Percentiles rank a stretch among this genome's conserved stretches.
Conservation (phyloP, 129 eudicot genomes). For the Flaveria trinervia region DNA sequence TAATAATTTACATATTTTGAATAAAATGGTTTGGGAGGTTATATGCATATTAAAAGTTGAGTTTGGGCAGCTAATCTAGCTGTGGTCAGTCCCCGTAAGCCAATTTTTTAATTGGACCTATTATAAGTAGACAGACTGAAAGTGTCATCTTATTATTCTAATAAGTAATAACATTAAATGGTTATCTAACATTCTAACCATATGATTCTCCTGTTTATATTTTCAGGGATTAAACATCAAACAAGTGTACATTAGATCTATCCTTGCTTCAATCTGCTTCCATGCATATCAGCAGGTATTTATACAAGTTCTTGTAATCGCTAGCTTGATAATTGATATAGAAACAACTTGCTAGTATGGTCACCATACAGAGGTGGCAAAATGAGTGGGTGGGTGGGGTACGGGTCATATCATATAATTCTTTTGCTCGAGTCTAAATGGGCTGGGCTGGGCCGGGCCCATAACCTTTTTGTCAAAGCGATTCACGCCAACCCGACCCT, state of each 20-base stretch:
- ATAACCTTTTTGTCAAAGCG: not conserved
- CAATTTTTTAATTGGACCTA: not conserved
- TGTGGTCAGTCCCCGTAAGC: not conserved
- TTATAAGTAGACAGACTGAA: not conserved
- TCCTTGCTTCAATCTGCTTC: conserved; percentile 91
- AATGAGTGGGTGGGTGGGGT: not conserved
- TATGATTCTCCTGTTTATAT: not conserved
- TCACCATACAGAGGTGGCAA: too few species aligned
- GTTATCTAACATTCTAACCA: not conserved
- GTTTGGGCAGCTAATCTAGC: not conserved
- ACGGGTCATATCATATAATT: not conserved
- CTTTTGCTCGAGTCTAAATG: not conserved
- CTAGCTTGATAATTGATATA: conserved; percentile 1
- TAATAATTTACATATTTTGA: not conserved
- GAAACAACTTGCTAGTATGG: not conserved
- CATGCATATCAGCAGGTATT: conserved; percentile 99
- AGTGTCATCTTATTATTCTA: not conserved
- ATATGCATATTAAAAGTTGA: not conserved
- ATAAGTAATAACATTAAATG: not conserved
- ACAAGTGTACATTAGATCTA: conserved; percentile 69
- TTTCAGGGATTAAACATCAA: conserved; percentile 76
- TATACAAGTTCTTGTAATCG: not conserved
- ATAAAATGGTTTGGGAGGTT: not conserved
- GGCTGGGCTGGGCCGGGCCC: not conserved
- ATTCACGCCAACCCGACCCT: not conserved